These are phyloP conservation scores for Xylaria telfairii DNA, from an alignment of 495 filamentous ascomycete genomes.

Conservation along the genomic window DNA sequence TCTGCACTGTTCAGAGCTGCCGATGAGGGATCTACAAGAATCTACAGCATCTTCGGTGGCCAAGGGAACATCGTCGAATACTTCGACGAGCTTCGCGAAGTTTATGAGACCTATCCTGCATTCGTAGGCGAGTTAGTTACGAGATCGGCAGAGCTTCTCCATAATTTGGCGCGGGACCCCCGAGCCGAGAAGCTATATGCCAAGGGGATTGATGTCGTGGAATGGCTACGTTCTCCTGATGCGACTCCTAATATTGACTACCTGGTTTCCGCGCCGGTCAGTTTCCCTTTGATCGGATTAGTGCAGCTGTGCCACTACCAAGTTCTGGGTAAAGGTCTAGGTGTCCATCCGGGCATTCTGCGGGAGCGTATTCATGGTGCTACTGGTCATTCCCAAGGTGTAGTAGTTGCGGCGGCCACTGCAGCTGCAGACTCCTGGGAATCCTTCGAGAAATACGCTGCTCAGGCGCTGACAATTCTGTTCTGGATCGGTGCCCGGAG, in stretches of 20 bases:
- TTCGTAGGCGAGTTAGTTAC: constrained; percentile 85
- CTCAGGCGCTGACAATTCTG: constrained; percentile 84
- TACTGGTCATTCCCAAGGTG: constrained; percentile 96
- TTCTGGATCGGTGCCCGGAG: constrained; percentile 99
- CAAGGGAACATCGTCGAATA: constrained; percentile 99
- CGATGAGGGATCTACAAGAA: constrained; percentile 72
- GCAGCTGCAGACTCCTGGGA: constrained; percentile 89
- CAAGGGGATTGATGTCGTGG: constrained; percentile 91
- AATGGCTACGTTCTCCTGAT: constrained; percentile 87
- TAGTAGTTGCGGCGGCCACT: constrained; percentile 92
- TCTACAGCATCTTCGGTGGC: constrained; percentile 96
- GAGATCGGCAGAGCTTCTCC: constrained; percentile 80
- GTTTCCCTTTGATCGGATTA: constrained; percentile 93
- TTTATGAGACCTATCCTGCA: constrained; percentile 87
- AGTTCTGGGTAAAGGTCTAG: constrained; percentile 88
- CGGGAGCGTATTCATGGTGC: constrained; percentile 81
- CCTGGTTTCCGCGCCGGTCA: constrained; percentile 94
- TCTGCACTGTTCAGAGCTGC: constrained; percentile 92
- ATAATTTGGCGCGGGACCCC: constrained; percentile 81
- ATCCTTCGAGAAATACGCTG: constrained; percentile 77
- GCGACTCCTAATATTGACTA: constrained; percentile 94
- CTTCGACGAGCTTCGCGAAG: constrained; percentile 92
- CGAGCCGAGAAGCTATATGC: constrained; percentile 92
- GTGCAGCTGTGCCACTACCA: constrained; percentile 94
- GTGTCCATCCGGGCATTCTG: constrained; percentile 83